A percentile compares a stretch with the other conserved stretches of the same genome.
Evolutionary conservation across 768 basidiomycete genomes (phyloP).

Genomic region (Serpula lacrymans): DNA sequence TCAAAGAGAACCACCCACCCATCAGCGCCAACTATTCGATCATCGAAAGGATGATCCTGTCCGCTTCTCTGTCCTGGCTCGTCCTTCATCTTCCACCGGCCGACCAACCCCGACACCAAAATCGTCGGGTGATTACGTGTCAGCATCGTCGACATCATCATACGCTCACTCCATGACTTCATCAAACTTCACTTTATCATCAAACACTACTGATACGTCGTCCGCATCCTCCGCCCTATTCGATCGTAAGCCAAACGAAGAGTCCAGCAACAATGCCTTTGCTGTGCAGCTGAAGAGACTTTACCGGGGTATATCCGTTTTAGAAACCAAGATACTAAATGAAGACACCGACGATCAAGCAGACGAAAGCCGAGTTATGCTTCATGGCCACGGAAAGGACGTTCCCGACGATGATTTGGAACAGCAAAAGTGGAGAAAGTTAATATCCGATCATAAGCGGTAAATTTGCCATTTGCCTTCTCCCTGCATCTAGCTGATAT

Average conservation of each 20-base stretch:
- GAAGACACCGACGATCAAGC: conserved; percentile 56
- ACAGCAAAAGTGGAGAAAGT: conserved; percentile 71
- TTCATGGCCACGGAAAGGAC: conserved; percentile 30
- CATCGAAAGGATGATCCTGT: conserved; percentile 90
- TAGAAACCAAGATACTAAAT: conserved; percentile 73
- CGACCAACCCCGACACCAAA: conserved; percentile 54
- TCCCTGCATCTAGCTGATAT: conserved; percentile 5
- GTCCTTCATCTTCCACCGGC: conserved; percentile 34
- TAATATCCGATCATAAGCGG: conserved; percentile 82
- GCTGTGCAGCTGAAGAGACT: conserved; percentile 74
- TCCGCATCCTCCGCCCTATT: conserved; percentile 71
- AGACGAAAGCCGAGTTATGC: conserved; percentile 35
- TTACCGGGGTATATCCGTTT: conserved; percentile 75
- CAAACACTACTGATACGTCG: conserved; percentile 69
- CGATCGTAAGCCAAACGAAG: conserved; percentile 50
- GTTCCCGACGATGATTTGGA: conserved; percentile 56
- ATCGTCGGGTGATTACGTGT: conserved; percentile 66
- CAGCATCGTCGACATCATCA: conserved; percentile 71
- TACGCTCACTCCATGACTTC: conserved; percentile 69
- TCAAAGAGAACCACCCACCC: conserved; percentile 27
- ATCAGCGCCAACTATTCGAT: conserved; percentile 71
- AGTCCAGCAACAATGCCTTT: conserved; percentile 63
- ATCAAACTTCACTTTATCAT: conserved; percentile 70
- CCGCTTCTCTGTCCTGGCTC: conserved; percentile 67
- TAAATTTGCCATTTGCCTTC: conserved; percentile 44